phyloP scores from a whole-genome alignment of 306 rosid species.

The Phaseolus lunatus region DNA sequence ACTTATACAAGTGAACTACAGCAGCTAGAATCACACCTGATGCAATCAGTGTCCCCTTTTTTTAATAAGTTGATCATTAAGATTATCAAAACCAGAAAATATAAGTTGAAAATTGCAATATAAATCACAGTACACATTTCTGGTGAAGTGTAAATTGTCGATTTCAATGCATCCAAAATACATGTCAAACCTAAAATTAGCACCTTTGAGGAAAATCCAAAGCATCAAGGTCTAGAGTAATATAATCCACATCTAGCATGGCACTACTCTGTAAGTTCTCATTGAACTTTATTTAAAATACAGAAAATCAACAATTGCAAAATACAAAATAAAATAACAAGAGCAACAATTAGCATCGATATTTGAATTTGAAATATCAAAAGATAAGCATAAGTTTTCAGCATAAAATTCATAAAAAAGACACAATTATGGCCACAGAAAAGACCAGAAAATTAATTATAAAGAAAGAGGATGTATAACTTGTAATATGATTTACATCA shows the following conservation, averaged over 20 bases:
- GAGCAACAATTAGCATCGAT: slow-evolving; percentile 28
- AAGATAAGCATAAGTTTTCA: slow-evolving; percentile 33
- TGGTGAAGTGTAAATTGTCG: background rate
- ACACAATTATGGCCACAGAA: slow-evolving; percentile 12
- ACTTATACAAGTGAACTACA: slow-evolving; percentile 37
- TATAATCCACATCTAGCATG: slow-evolving; percentile 19
- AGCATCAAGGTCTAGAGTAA: slow-evolving; percentile 23
- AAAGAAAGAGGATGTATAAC: slow-evolving; percentile 3
- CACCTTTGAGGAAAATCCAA: slow-evolving; percentile 30
- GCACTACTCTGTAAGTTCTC: slow-evolving; percentile 31
- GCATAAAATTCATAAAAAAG: slow-evolving; percentile 29
- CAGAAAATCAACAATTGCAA: slow-evolving; percentile 23
- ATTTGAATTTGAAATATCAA: slow-evolving; percentile 31
- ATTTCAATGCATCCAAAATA: slow-evolving; percentile 27
- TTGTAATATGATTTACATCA: background rate
- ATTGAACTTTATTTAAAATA: background rate
- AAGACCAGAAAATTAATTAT: background rate
- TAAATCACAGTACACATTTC: slow-evolving; percentile 29
- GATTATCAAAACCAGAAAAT: slow-evolving; percentile 7
- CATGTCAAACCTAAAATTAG: slow-evolving; percentile 33
- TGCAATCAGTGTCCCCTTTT: slow-evolving; percentile 28
- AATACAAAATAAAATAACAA: slow-evolving; percentile 8
- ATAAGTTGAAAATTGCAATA: background rate
- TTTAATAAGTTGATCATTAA: slow-evolving; percentile 23
- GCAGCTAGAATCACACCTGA: slow-evolving; percentile 21